Evolutionary conservation across 2,329 filamentous ascomycete genomes (phyloP).

Genomic region (Parascedosporium putredinis): DNA sequence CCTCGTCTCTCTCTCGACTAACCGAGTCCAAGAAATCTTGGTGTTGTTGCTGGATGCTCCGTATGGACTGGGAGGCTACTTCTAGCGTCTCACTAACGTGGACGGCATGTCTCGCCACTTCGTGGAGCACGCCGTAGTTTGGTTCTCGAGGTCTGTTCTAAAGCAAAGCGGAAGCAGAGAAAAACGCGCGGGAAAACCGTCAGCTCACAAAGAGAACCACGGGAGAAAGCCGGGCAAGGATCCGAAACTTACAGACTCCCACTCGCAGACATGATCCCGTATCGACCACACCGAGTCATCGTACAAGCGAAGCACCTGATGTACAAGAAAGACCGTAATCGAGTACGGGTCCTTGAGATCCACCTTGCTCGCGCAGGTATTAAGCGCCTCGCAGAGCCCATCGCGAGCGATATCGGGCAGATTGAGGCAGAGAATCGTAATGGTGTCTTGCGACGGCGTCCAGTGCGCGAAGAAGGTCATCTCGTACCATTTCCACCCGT

Average conservation of each 20-base stretch:
- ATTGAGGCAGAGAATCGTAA: constrained; percentile 6
- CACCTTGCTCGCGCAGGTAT: neutral
- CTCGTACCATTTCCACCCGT: constrained; percentile 10
- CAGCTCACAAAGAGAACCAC: neutral
- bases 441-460: neutral
- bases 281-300: constrained; percentile 9
- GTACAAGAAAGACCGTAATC: neutral
- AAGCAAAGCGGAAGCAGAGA: too few relatives aligned
- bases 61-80: constrained; percentile 6
- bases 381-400: neutral
- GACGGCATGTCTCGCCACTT: constrained; percentile 9
- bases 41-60: constrained; percentile 4
- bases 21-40: constrained; percentile 1
- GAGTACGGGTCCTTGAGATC: constrained; percentile 6
- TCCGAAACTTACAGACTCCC: constrained; percentile 7
- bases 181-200: too few relatives aligned
- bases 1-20: neutral
- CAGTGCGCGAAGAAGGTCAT: constrained; percentile 8
- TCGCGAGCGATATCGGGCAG: neutral
- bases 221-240: neutral
- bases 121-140: constrained; percentile 8
- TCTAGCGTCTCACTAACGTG: constrained; percentile 8
- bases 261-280: constrained; percentile 7
- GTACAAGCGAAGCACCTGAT: constrained; percentile 2
- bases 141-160: constrained; percentile 3